Evolutionary conservation across 352 stramenopile species (phyloP).

Genomic region (Pythium coloratum): DNA sequence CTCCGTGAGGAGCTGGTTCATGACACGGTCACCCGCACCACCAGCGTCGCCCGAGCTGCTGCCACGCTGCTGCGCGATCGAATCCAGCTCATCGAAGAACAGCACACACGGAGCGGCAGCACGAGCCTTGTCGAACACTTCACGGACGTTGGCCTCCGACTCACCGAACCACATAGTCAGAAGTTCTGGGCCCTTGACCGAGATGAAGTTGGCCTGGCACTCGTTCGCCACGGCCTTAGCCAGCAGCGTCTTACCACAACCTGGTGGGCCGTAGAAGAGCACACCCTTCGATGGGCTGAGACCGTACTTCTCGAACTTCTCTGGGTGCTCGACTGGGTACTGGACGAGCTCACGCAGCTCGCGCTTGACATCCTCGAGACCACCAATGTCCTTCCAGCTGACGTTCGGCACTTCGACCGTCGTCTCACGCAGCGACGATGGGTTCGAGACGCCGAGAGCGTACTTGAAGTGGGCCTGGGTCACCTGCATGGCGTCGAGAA

Average conservation of each 20-base stretch:
- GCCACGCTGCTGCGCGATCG: conserved; percentile 97
- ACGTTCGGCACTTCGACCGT: conserved; percentile 99
- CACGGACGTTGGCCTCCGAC: conserved; percentile 98
- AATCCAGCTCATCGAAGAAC: conserved; percentile 99
- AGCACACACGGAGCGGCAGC: conserved; percentile 97
- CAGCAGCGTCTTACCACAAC: conserved; percentile 99
- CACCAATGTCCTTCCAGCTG: conserved; percentile 99
- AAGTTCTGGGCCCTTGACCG: conserved; percentile 99
- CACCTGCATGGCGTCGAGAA: conserved; percentile 98
- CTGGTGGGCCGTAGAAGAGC: conserved; percentile 99
- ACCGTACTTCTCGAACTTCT: conserved; percentile 99
- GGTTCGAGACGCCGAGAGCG: conserved; percentile 97
- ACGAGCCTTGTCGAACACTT: conserved; percentile 99
- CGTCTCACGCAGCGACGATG: conserved; percentile 98
- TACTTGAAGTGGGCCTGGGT: conserved; percentile 99
- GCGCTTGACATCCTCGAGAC: conserved; percentile 97
- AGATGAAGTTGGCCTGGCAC: conserved; percentile 99
- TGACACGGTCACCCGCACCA: conserved; percentile 98
- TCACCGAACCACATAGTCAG: conserved; percentile 99
- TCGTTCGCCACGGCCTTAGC: conserved; percentile 99
- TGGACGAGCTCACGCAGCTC: conserved; percentile 99
- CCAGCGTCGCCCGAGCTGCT: conserved; percentile 94
- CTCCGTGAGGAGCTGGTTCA: conserved; percentile 99
- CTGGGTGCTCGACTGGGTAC: conserved; percentile 99
- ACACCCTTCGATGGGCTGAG: conserved; percentile 96